These are phyloP conservation scores for Cordyceps javanica DNA, from an alignment of 2,329 filamentous ascomycete species.

Conservation along the genomic window DNA sequence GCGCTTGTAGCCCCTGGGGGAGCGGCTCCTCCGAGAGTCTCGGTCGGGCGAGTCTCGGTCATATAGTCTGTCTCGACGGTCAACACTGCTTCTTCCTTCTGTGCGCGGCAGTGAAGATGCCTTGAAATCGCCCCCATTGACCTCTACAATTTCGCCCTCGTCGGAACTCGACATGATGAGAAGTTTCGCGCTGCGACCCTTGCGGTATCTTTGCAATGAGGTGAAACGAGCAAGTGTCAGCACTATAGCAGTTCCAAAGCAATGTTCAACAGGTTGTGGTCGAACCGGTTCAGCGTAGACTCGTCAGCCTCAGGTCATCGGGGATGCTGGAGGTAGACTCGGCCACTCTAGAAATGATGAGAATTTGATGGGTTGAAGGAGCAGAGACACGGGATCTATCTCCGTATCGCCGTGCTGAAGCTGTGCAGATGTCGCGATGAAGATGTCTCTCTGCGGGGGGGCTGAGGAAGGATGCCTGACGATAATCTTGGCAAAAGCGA, in stretches of 20 bases:
- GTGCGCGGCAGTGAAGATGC: conserved; percentile 77
- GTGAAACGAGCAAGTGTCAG: conserved; percentile 29
- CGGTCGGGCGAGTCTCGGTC: conserved; percentile 55
- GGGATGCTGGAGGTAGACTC: conserved; percentile 11
- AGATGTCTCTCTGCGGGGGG: background rate
- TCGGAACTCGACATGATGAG: conserved; percentile 58
- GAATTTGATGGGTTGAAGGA: background rate
- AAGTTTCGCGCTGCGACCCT: conserved; percentile 14
- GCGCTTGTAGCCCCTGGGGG: conserved; percentile 63
- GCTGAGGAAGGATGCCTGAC: background rate
- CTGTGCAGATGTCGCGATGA: background rate
- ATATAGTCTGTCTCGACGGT: conserved; percentile 81
- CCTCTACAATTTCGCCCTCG: conserved; percentile 82
- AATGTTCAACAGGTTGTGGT: conserved; percentile 30
- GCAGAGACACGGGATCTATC: background rate
- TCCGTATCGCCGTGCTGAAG: background rate
- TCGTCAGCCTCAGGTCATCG: conserved; percentile 28
- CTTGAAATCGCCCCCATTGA: conserved; percentile 61
- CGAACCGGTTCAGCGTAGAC: conserved; percentile 37
- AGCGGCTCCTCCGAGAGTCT: conserved; percentile 46
- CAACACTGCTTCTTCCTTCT: conserved; percentile 80
- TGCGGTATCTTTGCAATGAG: conserved; percentile 17
- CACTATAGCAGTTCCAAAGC: conserved; percentile 23
- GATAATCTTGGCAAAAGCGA: background rate
- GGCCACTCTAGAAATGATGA: background rate